Conservation (phyloP, 1,139 yeast species). For the Blastobotrys malaysiensis region DNA sequence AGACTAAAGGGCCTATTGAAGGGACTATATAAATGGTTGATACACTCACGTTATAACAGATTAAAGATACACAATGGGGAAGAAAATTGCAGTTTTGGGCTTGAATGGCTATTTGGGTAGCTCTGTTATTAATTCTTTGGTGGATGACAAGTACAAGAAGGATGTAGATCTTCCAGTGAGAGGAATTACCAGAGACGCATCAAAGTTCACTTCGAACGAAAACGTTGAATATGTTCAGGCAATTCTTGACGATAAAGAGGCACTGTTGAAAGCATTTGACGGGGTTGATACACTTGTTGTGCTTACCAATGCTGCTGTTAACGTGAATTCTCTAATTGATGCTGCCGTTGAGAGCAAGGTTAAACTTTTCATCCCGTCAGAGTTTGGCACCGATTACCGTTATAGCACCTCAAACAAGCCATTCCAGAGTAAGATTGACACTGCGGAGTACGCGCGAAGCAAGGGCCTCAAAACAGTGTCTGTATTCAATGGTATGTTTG, state of each 20-base stretch:
- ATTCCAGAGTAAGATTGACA: constrained; percentile 39
- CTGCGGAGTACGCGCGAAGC: constrained; percentile 39
- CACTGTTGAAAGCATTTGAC: constrained; percentile 36
- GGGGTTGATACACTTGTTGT: constrained; percentile 51
- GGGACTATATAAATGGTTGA: too few species aligned
- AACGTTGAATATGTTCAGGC: constrained; percentile 34
- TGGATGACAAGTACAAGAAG: constrained; percentile 39
- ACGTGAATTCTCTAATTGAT: constrained; percentile 30
- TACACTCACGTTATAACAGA: too few species aligned
- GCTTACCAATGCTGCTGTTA: constrained; percentile 35
- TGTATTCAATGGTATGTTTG: constrained; percentile 43
- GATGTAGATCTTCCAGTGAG: constrained; percentile 47
- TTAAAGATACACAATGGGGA: background rate
- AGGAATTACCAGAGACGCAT: constrained; percentile 45
- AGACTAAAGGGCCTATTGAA: too few species aligned
- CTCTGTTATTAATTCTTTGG: constrained; percentile 43
- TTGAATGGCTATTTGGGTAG: constrained; percentile 48
- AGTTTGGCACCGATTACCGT: constrained; percentile 48
- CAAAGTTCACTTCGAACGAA: constrained; percentile 35
- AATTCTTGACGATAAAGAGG: constrained; percentile 4
- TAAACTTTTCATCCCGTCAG: constrained; percentile 55
- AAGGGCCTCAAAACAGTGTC: constrained; percentile 51
- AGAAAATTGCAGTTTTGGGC: constrained; percentile 44
- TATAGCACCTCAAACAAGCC: constrained; percentile 35
- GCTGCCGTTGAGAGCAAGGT: constrained; percentile 43